Conservation (phyloP, 352 stramenopile genomes). For the Phytophthora syringae region DNA sequence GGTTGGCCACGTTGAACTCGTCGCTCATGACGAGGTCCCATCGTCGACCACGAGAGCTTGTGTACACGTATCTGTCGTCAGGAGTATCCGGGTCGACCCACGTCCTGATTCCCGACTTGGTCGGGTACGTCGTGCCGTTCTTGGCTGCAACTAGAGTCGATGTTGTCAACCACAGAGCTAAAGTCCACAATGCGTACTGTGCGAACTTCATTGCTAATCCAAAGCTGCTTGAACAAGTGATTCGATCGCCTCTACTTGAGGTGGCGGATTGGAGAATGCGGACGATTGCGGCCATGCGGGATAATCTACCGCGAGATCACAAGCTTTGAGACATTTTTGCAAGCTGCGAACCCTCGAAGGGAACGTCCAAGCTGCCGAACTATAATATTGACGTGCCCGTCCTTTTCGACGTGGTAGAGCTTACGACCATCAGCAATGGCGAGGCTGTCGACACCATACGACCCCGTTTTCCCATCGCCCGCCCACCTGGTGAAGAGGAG, state of each 20-base stretch:
- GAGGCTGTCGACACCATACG: slow-evolving; percentile 19
- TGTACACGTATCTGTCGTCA: slow-evolving; percentile 38
- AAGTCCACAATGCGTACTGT: slow-evolving; percentile 12
- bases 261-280: slow-evolving; percentile 28
- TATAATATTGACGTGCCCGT: too few relatives aligned
- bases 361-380: slow-evolving; percentile 14
- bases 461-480: background rate
- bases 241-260: slow-evolving; percentile 2
- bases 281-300: background rate
- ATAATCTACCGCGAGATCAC: background rate
- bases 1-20: slow-evolving; percentile 66
- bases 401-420: background rate
- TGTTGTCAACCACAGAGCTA: slow-evolving; percentile 15
- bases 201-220: slow-evolving; percentile 11
- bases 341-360: slow-evolving; percentile 5
- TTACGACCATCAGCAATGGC: slow-evolving; percentile 11
- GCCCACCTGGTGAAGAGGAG: slow-evolving; percentile 6
- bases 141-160: slow-evolving; percentile 14
- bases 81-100: slow-evolving; percentile 69
- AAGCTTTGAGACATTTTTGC: slow-evolving; percentile 15
- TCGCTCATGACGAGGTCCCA: slow-evolving; percentile 79
- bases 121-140: slow-evolving; percentile 40
- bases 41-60: slow-evolving; percentile 49
- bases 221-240: background rate
- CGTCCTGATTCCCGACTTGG: slow-evolving; percentile 50